Conservation (phyloP, 176 grass and related monocot genomes). For the Oryza australiensis region DNA sequence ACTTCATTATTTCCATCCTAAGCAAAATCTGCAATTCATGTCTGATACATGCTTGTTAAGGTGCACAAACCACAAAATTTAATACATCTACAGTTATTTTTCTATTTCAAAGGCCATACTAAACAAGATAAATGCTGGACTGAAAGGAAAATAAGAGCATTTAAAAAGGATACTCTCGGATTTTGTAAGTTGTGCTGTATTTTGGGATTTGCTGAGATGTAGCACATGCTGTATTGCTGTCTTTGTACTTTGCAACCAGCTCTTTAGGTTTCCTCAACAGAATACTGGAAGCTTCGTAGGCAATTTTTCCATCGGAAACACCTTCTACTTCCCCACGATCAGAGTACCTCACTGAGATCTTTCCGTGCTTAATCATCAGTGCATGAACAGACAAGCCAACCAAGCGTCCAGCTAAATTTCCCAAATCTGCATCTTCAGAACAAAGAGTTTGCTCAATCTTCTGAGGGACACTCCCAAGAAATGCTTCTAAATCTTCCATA, state of each 20-base stretch:
- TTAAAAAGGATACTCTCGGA: conserved; percentile 87
- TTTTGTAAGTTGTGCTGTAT: conserved; percentile 65
- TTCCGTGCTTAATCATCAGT: conserved; percentile 52
- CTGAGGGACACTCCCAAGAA: conserved; percentile 63
- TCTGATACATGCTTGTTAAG: conserved; percentile 63
- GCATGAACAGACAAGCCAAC: conserved; percentile 66
- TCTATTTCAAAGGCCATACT: conserved; percentile 12
- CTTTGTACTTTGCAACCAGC: conserved; percentile 66
- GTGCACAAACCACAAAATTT: conserved; percentile 30
- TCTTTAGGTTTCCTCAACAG: conserved; percentile 88
- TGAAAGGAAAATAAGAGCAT: conserved; percentile 33
- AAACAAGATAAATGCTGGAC: conserved; percentile 26
- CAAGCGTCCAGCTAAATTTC: conserved; percentile 73
- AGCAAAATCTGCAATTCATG: conserved; percentile 89
- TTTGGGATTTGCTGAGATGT: conserved; percentile 25
- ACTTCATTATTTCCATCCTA: conserved; percentile 92
- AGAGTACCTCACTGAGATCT: conserved; percentile 39
- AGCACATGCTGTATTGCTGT: conserved; percentile 27
- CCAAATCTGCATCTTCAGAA: conserved; percentile 69
- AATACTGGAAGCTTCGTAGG: conserved; percentile 53
- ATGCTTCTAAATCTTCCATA: conserved; percentile 66
- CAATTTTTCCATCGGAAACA: conserved; percentile 50
- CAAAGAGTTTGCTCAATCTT: conserved; percentile 84
- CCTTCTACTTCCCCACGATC: conserved; percentile 37
- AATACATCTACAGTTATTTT: not conserved